Conservation (phyloP, 2,329 filamentous ascomycete genomes). For the Corinectria fuckeliana region DNA sequence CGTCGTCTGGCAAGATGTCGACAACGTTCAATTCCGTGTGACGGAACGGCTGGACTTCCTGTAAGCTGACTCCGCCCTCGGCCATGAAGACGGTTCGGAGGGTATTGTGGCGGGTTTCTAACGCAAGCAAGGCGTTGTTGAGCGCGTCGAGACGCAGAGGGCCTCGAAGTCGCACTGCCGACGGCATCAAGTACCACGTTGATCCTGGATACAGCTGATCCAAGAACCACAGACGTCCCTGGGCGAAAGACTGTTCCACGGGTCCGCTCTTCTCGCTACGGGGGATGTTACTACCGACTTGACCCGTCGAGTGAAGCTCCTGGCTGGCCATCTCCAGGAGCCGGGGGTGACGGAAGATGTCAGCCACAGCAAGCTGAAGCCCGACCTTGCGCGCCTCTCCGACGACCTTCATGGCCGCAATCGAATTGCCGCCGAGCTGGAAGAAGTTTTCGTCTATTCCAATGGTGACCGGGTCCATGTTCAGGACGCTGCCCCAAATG, state of each 20-base stretch:
- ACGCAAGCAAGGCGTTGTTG: slow-evolving; percentile 4
- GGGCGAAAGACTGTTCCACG: not conserved
- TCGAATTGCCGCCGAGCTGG: slow-evolving; percentile 55
- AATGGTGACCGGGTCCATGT: slow-evolving; percentile 42
- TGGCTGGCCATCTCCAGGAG: slow-evolving; percentile 4
- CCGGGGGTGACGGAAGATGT: slow-evolving; percentile 18
- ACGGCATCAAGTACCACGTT: slow-evolving; percentile 21
- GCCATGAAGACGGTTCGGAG: slow-evolving; percentile 25
- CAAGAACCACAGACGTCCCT: slow-evolving; percentile 26
- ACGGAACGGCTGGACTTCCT: slow-evolving; percentile 12
- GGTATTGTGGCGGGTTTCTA: slow-evolving; percentile 28
- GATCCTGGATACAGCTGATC: slow-evolving; percentile 25
- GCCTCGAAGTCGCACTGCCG: slow-evolving; percentile 16
- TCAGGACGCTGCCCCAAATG: slow-evolving; percentile 48
- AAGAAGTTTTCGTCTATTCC: slow-evolving; percentile 55
- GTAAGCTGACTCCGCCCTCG: not conserved
- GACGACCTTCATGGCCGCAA: slow-evolving; percentile 56
- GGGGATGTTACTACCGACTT: not conserved
- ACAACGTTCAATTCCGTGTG: not conserved
- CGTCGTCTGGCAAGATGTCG: not conserved
- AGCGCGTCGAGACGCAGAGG: slow-evolving; percentile 18
- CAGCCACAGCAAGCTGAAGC: slow-evolving; percentile 42
- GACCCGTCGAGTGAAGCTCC: slow-evolving; percentile 4
- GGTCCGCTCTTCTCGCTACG: not conserved
- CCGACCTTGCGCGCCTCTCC: slow-evolving; percentile 48